Percentiles rank a stretch among this genome's conserved stretches.
These are phyloP conservation scores for Lunularia cruciata DNA, from an alignment of 225 moss, liverwort and hornwort species.

Conservation along the genomic window DNA sequence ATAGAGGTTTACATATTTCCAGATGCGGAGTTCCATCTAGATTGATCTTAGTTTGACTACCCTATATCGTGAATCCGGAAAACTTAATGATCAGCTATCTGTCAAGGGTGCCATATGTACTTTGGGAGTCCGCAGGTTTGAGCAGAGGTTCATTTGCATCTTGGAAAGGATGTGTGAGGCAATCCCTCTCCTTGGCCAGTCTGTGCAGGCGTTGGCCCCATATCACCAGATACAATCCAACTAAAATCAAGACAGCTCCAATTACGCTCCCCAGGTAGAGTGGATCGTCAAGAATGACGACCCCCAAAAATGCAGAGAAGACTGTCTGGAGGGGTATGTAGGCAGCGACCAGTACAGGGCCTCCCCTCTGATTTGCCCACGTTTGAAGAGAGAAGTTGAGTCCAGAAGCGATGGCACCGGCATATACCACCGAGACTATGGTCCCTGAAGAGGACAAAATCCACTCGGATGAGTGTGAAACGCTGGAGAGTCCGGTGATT, in stretches of 20 bases:
- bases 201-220: constrained; percentile 60
- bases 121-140: constrained; percentile 7
- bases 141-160: constrained; percentile 29
- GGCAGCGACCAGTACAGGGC: constrained; percentile 65
- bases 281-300: constrained; percentile 49
- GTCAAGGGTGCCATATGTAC: constrained; percentile 1
- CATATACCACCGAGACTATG: constrained; percentile 63
- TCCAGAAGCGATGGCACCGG: constrained; percentile 65
- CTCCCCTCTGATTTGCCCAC: constrained; percentile 62
- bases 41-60: too few relatives aligned
- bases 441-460: constrained; percentile 48
- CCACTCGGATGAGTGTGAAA: constrained; percentile 54
- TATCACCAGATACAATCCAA: constrained; percentile 70
- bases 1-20: too few relatives aligned
- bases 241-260: constrained; percentile 53
- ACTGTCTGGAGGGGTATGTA: constrained; percentile 56
- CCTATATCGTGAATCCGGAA: too few relatives aligned
- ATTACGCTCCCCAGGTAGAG: constrained; percentile 68
- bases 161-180: constrained; percentile 34
- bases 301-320: constrained; percentile 51
- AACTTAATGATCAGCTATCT: too few relatives aligned
- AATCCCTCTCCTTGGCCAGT: constrained; percentile 27
- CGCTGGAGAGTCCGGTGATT: constrained; percentile 47
- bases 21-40: too few relatives aligned
- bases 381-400: constrained; percentile 49